Conservation (phyloP, 78 protist species). For the Pigoraptor vietnamica region DNA sequence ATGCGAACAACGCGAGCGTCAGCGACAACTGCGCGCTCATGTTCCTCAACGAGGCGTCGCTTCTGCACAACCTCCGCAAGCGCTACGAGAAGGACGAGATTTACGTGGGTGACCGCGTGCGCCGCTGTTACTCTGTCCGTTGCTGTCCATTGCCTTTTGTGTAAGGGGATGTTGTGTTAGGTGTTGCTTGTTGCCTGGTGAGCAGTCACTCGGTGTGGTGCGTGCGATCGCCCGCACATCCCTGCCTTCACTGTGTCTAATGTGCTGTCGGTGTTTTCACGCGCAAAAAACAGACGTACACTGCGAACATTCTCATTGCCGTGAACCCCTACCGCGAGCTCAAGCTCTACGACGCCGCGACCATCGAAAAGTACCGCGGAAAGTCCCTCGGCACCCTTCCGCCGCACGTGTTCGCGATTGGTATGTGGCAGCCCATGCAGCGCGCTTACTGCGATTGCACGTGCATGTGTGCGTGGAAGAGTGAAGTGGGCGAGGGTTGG, state of each 20-base stretch:
- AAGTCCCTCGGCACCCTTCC: conserved; percentile 61
- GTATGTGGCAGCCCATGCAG: too few relatives aligned
- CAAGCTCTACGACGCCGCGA: conserved; percentile 5
- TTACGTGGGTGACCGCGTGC: too few relatives aligned
- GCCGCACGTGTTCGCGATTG: conserved; percentile 87
- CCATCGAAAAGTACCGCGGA: conserved; percentile 33
- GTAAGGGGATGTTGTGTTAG: conserved; percentile 79
- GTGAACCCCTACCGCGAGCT: conserved; percentile 24
- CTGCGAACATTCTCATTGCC: conserved; percentile 32
- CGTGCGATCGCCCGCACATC: conserved; percentile 53
- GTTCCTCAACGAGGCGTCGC: conserved; percentile 15
- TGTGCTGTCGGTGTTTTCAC: too few relatives aligned
- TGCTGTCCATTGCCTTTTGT: conserved; percentile 81
- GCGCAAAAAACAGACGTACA: too few relatives aligned
- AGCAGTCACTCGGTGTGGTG: conserved; percentile 11
- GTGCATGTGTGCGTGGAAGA: too few relatives aligned
- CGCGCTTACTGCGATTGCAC: too few relatives aligned
- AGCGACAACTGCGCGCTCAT: background rate
- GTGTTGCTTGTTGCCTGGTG: conserved; percentile 54
- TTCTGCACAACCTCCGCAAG: conserved; percentile 1
- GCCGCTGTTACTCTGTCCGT: conserved; percentile 49
- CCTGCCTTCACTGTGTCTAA: conserved; percentile 39
- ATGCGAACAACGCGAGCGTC: background rate
- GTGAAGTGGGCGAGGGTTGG: too few relatives aligned
- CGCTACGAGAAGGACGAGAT: background rate